Evolutionary conservation across 192 early-diverging fungal species (phyloP).

Genomic region (Podila verticillata): DNA sequence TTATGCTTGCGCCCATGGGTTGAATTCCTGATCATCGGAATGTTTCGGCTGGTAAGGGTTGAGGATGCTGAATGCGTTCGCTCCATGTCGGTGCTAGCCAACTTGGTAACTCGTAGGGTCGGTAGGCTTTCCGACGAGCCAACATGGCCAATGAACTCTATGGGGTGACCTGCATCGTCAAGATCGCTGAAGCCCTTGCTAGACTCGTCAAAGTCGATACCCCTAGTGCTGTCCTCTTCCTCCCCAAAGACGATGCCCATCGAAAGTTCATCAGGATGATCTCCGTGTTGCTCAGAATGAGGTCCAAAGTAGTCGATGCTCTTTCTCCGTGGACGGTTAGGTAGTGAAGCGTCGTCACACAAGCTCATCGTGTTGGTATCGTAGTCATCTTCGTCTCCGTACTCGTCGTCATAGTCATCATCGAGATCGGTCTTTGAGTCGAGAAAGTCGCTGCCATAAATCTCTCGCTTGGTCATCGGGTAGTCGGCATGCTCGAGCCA

Average conservation of each 20-base stretch:
- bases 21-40: conserved; percentile 4
- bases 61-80: conserved; percentile 33
- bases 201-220: conserved; percentile 15
- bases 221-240: conserved; percentile 3
- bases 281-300: conserved; percentile 21
- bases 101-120: background rate
- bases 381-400: conserved; percentile 30
- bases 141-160: background rate
- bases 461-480: conserved; percentile 23
- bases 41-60: conserved; percentile 31
- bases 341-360: conserved; percentile 1
- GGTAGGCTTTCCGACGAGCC: background rate
- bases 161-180: background rate
- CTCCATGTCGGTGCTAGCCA: conserved; percentile 27
- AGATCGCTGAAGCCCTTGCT: background rate
- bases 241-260: conserved; percentile 49
- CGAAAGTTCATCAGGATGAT: conserved; percentile 30
- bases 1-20: conserved; percentile 25
- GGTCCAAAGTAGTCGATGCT: conserved; percentile 42
- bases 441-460: conserved; percentile 14
- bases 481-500: conserved; percentile 85
- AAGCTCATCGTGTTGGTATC: conserved; percentile 23
- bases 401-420: conserved; percentile 43
- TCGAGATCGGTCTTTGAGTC: conserved; percentile 45
- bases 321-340: background rate